Evolutionary conservation across 2,329 filamentous ascomycete genomes (phyloP), one percentile per base, ranked within the genome.

Genomic region (Keithomyces neogunnii): DNA sequence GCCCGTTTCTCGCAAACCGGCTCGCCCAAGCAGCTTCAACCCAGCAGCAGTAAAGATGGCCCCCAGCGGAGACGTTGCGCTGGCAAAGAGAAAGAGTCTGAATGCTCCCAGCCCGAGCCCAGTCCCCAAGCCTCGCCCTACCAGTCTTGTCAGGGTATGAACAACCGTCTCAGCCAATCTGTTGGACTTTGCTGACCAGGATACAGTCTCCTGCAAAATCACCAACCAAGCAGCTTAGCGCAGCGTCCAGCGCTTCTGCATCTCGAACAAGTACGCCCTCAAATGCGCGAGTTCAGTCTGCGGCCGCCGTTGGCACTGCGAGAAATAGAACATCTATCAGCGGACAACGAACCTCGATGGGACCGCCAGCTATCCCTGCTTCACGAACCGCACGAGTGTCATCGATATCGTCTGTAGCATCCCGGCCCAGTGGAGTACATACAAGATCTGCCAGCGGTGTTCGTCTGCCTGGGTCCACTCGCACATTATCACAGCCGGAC

Each of bases 61-160:
- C 19, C 68, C 50, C 8, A 51, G 73, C 3, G 65, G 72, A 13
- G 81, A 87, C 59, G 61, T 78, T n/a, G 70, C 73, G 5, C 64
- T 79, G 54, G 68, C 69, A 3, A 88, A 80, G 68, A 74, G 86
- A 57, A 82, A 82, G 71, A 89, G 85, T 63, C 68, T 86, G 54
- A 86, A 87, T 69, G 78, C 82, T 48, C 80, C 82, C 0, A 91
- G 85, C 63, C 87, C 87, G 28, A 89, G 84, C 52, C 86, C 87
- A 10, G 82, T 75, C 5, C 74, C 82, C 53, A 82, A 78, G 63
- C 71, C 75, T 26, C 72, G 81, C 32, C 75, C 79, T 13, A 71
- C 75, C 11, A 85, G 81, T 62, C 74, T 81, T 53, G 64, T 72
- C 35, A 75, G 80, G 63, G 80, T 83, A 67, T 6, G 40, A 33